Evolutionary conservation across 2,329 filamentous ascomycete species (phyloP).

Genomic region (Sporothrix variecibatus): DNA sequence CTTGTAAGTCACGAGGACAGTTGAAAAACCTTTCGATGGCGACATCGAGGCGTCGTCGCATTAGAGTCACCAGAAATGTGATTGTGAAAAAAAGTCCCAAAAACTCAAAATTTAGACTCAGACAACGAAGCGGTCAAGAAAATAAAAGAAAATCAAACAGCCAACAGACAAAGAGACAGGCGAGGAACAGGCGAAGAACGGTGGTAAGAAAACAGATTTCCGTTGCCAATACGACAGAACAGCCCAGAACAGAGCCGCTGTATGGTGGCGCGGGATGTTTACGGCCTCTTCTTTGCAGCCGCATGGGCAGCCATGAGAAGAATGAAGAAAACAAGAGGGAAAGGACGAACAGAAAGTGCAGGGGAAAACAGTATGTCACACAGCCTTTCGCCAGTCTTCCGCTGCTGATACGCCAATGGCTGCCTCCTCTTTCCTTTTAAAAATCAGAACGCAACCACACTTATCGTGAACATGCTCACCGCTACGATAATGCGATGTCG

Average conservation of each 20-base stretch:
- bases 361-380: not conserved
- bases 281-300: not conserved
- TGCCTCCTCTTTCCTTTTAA: not conserved
- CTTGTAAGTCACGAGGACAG: not conserved
- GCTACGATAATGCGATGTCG: conserved; percentile 3
- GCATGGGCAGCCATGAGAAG: not conserved
- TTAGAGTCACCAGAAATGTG: not conserved
- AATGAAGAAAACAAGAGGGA: not conserved
- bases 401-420: conserved; percentile 19
- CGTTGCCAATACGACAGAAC: not conserved
- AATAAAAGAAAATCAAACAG: not conserved
- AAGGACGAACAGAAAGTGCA: not conserved
- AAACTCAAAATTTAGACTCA: not conserved
- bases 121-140: not conserved
- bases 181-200: not conserved
- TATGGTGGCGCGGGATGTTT: not conserved
- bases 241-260: not conserved
- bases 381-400: not conserved
- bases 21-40: not conserved
- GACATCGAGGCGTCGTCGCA: not conserved
- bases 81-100: not conserved
- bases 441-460: not conserved
- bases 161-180: not conserved
- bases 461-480: conserved; percentile 1
- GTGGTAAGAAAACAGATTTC: not conserved